Evolutionary conservation across 192 early-diverging fungal species (phyloP), one percentile per base, ranked within the genome.

Genomic region (Chytriomyces confervae): DNA sequence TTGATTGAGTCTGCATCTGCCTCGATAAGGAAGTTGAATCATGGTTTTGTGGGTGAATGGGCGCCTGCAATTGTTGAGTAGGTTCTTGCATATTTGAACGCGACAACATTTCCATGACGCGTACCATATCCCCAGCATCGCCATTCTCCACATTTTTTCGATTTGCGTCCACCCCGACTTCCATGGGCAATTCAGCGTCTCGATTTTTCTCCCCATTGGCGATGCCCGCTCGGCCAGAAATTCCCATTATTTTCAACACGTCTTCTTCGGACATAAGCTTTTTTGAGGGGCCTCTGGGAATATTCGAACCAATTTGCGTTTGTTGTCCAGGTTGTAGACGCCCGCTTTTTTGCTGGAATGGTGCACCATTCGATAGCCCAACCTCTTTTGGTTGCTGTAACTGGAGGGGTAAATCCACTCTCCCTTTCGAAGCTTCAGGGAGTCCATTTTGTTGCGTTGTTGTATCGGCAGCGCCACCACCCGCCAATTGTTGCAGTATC

Each of bases 191-290:
- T 71, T 50, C 50, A 16, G 10, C 57, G n/a, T 24, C 13, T 20
- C 50, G 13, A 20, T 9, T 29, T 71, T 13, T 23, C 57, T n/a
- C 48, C n/a, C 9, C 66, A 68, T 7, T 68, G 66, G 66, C 16
- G 16, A 57, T 4, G 13, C n/a, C 48, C 49, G 27, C 46, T 24
- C 23, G 16, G 13, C 45, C 24, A 47, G 53, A n/a, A 9, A 74
- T 47, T 6, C 72, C 72, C 72, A 74, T 50, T 23, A 49, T 49
- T 63, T 62, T 61, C 72, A 74, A 62, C 57, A 74, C 72, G 44
- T 74, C 72, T 62, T 74, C 72, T 44, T 74, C 72, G 45, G 27
- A 44, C 72, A 74, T 74, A 7, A 74, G n/a, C n/a, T 74, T 74
- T 44, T 74, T 74, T 9, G 13, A 20, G 13, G 45, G 61, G 18